Conservation (phyloP, 1,139 yeast genomes). For the Hansenula sp. region DNA sequence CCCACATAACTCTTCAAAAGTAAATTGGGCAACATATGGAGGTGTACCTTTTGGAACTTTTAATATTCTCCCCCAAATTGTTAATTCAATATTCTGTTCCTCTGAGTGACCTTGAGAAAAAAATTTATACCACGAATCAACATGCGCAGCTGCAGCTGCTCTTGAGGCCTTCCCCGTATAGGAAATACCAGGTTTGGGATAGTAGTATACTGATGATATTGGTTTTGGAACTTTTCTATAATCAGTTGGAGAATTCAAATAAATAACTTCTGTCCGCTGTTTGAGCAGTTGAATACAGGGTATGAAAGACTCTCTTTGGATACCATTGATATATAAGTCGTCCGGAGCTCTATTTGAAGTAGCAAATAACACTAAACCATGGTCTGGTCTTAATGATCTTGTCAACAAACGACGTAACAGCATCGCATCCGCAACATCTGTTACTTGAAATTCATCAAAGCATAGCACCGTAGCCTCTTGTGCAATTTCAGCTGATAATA, state of each 20-base stretch:
- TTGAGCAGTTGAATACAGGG: slow-evolving; percentile 88
- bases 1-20: slow-evolving; percentile 84
- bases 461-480: slow-evolving; percentile 74
- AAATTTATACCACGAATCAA: slow-evolving; percentile 72
- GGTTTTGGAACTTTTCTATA: slow-evolving; percentile 89
- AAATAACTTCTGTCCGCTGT: slow-evolving; percentile 68
- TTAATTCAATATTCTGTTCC: slow-evolving; percentile 39
- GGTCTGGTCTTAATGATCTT: slow-evolving; percentile 56
- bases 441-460: slow-evolving; percentile 94
- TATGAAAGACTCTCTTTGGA: slow-evolving; percentile 84
- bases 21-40: slow-evolving; percentile 82
- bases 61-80: slow-evolving; percentile 87
- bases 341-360: slow-evolving; percentile 96
- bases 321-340: slow-evolving; percentile 87
- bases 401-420: slow-evolving; percentile 71
- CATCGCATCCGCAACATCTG: slow-evolving; percentile 99
- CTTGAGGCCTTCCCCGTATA: slow-evolving; percentile 48
- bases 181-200: slow-evolving; percentile 61
- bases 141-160: slow-evolving; percentile 58
- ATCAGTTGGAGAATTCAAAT: slow-evolving; percentile 87
- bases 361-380: slow-evolving; percentile 85
- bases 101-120: slow-evolving; percentile 57
- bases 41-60: slow-evolving; percentile 73
- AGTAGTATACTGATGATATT: slow-evolving; percentile 72
- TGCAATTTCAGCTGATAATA: slow-evolving; percentile 81